Percentiles rank a stretch among this genome's conserved stretches.
These are phyloP conservation scores for Yamadazyma paraphyllophila DNA, from an alignment of 805 yeast genomes.

Conservation along the genomic window DNA sequence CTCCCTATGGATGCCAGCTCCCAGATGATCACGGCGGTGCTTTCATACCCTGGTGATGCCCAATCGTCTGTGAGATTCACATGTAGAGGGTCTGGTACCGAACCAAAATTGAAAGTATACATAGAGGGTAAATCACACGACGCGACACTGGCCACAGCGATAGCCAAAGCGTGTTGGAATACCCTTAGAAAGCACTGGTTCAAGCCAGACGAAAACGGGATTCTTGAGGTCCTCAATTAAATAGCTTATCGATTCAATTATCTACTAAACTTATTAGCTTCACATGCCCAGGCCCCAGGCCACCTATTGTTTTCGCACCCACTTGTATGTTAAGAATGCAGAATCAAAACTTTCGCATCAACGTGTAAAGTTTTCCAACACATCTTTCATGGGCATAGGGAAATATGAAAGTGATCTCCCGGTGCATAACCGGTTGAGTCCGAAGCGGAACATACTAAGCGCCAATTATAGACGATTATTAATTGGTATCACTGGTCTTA, in stretches of 20 bases:
- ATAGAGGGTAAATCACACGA: conserved; percentile 66
- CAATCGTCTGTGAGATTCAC: conserved; percentile 60
- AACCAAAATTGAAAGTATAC: conserved; percentile 89
- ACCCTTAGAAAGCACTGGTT: conserved; percentile 10
- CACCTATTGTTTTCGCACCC: no score
- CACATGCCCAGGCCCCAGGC: no score
- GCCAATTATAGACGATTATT: conserved; percentile 29
- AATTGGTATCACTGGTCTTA: background rate
- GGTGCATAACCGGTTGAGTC: conserved; percentile 63
- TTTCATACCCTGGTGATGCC: conserved; percentile 22
- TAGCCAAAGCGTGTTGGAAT: conserved; percentile 69
- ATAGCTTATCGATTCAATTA: background rate
- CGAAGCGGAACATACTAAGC: conserved; percentile 40
- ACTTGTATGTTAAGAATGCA: background rate
- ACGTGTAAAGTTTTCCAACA: background rate
- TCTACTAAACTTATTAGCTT: background rate
- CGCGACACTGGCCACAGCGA: conserved; percentile 44
- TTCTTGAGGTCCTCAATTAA: conserved; percentile 9
- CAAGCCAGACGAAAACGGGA: conserved; percentile 10
- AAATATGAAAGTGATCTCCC: conserved; percentile 7
- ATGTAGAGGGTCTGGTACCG: conserved; percentile 93
- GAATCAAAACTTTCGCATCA: conserved; percentile 1
- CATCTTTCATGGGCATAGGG: background rate
- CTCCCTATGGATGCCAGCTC: conserved; percentile 71
- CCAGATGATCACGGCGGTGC: conserved; percentile 79